A percentile compares a stretch with the other conserved stretches of the same genome.
Evolutionary conservation across 1,284 basidiomycete genomes (phyloP).

Genomic region (Pholiota adiposa): DNA sequence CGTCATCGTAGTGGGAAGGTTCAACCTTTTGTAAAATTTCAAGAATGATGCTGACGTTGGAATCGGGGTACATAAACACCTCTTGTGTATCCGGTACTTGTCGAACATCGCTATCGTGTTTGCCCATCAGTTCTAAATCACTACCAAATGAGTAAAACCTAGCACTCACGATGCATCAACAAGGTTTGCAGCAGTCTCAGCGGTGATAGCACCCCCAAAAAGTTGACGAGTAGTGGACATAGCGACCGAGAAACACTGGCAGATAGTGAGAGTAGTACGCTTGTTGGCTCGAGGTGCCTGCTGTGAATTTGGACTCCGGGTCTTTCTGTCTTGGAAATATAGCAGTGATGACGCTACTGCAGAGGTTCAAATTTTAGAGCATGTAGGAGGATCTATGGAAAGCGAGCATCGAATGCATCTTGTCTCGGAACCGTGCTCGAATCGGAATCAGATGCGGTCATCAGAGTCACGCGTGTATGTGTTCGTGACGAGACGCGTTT

Average conservation of each 20-base stretch:
- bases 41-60: conserved; percentile 79
- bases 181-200: conserved; percentile 60
- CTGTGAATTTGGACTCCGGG: too few species aligned
- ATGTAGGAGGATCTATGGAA: not conserved
- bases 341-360: not conserved
- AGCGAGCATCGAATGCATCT: not conserved
- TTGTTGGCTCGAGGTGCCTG: too few species aligned
- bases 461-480: conserved; percentile 1
- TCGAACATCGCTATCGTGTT: conserved; percentile 69
- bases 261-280: too few species aligned
- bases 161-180: conserved; percentile 86
- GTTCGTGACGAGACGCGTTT: conserved; percentile 28
- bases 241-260: too few species aligned
- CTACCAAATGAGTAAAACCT: not conserved
- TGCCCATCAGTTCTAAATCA: conserved; percentile 9
- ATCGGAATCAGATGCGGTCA: not conserved
- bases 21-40: conserved; percentile 85
- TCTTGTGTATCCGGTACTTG: conserved; percentile 98
- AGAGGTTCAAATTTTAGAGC: not conserved
- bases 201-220: conserved; percentile 84
- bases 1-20: conserved; percentile 57
- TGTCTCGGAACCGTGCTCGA: not conserved
- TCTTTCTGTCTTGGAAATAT: too few species aligned
- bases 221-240: conserved; percentile 41
- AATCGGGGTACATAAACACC: conserved; percentile 80